Evolutionary conservation across 2,329 filamentous ascomycete species (phyloP).

Genomic region (Curvularia spicifera): DNA sequence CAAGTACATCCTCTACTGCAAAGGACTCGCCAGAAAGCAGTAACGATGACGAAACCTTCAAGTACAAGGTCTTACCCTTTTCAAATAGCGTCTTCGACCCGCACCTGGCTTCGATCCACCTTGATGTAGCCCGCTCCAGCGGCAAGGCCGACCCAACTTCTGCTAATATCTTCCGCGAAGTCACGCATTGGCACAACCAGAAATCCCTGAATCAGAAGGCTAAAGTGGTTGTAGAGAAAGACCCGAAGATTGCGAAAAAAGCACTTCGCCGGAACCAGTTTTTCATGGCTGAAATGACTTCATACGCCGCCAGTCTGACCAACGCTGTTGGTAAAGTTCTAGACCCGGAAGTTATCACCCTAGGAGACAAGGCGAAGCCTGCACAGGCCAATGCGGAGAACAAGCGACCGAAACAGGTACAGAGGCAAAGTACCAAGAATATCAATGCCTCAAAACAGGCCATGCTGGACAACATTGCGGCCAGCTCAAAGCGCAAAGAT

Average conservation of each 20-base stretch:
- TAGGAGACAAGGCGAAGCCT: conserved; percentile 35
- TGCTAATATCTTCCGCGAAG: conserved; percentile 55
- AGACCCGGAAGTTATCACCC: conserved; percentile 29
- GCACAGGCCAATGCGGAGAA: conserved; percentile 22
- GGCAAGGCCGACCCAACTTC: conserved; percentile 39
- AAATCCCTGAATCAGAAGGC: conserved; percentile 55
- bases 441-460: conserved; percentile 52
- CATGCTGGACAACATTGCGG: conserved; percentile 54
- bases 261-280: conserved; percentile 25
- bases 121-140: conserved; percentile 43
- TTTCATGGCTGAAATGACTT: conserved; percentile 27
- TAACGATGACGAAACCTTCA: conserved; percentile 15
- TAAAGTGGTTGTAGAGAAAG: conserved; percentile 35
- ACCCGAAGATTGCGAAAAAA: conserved; percentile 45
- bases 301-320: conserved; percentile 25
- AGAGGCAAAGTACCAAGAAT: conserved; percentile 36
- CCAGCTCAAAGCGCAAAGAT: conserved; percentile 52
- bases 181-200: conserved; percentile 69
- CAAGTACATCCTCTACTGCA: conserved; percentile 10
- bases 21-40: conserved; percentile 4
- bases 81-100: conserved; percentile 56
- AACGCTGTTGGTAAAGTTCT: conserved; percentile 26
- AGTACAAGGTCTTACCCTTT: conserved; percentile 55
- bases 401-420: conserved; percentile 28
- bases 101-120: conserved; percentile 54